Evolutionary conservation across 306 rosid species (phyloP).

Genomic region (Alnus glutinosa): DNA sequence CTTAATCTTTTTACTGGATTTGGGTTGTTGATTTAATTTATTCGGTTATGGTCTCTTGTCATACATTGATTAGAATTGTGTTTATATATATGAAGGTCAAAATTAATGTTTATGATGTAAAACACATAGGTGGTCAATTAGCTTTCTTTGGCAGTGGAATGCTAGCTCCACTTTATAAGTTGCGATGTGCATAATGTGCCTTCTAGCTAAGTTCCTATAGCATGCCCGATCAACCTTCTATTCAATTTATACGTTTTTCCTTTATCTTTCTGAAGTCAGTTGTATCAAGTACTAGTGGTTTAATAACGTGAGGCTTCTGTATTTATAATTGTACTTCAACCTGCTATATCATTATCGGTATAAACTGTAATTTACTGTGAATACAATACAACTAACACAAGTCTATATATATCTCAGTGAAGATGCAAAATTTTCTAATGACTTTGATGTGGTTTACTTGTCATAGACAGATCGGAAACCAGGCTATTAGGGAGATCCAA

Average conservation of each 20-base stretch:
- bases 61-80: neutral
- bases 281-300: neutral
- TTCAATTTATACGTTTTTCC: neutral
- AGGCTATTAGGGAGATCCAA: conserved; percentile 85
- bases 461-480: conserved; percentile 85
- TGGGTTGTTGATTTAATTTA: conserved; percentile 11
- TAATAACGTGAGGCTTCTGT: neutral
- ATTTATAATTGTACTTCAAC: neutral
- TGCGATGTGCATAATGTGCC: neutral
- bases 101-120: conserved; percentile 18
- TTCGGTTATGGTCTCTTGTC: conserved; percentile 8
- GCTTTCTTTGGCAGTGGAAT: conserved; percentile 15
- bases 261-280: neutral
- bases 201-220: neutral
- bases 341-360: neutral
- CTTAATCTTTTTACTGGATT: conserved; percentile 17
- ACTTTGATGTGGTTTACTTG: conserved; percentile 88
- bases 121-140: conserved; percentile 16
- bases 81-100: neutral
- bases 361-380: neutral
- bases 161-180: conserved; percentile 9
- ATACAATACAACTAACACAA: neutral
- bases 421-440: conserved; percentile 87
- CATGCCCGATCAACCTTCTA: neutral
- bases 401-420: conserved; percentile 55